These are phyloP conservation scores for Torulaspora maleeae DNA, from an alignment of 805 yeast species.

Conservation along the genomic window DNA sequence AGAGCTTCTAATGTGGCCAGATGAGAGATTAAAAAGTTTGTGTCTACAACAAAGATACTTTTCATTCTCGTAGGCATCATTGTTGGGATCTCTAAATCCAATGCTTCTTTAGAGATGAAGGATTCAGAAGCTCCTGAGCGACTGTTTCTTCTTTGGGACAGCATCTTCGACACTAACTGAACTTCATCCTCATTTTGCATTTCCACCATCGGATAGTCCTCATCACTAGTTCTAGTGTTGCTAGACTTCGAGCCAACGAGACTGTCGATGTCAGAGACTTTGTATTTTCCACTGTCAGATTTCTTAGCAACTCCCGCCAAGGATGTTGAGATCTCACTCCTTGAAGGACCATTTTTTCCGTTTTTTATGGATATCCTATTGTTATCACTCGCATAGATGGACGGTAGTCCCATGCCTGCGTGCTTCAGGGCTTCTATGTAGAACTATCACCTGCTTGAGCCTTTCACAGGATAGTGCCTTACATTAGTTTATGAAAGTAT, in stretches of 20 bases:
- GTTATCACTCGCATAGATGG: conserved; percentile 10
- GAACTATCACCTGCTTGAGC: no score
- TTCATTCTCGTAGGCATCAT: conserved; percentile 9
- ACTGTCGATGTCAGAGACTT: conserved; percentile 20
- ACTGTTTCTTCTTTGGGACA: conserved; percentile 27
- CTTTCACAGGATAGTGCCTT: neutral
- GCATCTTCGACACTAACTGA: conserved; percentile 41
- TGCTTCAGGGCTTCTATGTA: neutral
- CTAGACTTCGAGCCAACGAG: neutral
- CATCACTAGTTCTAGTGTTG: conserved; percentile 12
- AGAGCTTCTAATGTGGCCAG: conserved; percentile 54
- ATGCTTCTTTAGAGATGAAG: conserved; percentile 6
- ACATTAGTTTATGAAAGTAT: neutral
- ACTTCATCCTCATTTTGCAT: conserved; percentile 46
- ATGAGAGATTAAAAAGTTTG: conserved; percentile 76
- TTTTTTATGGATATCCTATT: neutral
- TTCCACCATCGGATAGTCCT: conserved; percentile 48
- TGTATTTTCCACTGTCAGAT: conserved; percentile 11
- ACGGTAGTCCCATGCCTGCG: conserved; percentile 7
- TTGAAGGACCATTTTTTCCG: neutral
- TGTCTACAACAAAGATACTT: conserved; percentile 63
- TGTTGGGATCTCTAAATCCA: conserved; percentile 13
- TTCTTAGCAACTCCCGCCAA: neutral
- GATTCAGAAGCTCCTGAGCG: neutral
- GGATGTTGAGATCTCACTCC: neutral